Base-by-base conservation (phyloP, 805 yeast species). In the Barnettozyma sucrosica region DNA sequence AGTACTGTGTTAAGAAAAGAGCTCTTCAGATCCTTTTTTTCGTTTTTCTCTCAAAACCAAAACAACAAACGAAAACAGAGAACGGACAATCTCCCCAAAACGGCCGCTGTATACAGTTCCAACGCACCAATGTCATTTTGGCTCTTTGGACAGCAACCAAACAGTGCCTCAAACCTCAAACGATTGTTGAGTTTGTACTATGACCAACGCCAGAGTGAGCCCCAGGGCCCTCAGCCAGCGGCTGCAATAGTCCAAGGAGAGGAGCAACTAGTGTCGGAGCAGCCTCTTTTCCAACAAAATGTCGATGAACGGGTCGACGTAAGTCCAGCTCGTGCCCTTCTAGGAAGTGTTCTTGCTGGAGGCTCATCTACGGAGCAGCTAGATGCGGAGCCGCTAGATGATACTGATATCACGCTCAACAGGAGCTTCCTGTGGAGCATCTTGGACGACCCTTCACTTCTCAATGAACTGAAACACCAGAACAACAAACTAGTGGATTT, bases 401-500 rank as follows among this genome's bases (percentile, higher is more conserved):
- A 20, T 5, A 37, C 32, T 9, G 55, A 54, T 20, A 19, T 55
- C 21, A 45, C 37, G 7, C 46, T 59, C 11, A 56, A 59, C 42
- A 44, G 47, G 45, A 56, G 58, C 18, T 74, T 69, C 50, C 68
- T 72, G 13, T 66, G 67, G 51, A 52, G 57, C 39, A 52, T 69
- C 2, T 48, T 72, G 30, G 67, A 66, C 41, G 74, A 71, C 51
- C 58, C 67, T 1, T 66, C 65, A 43, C 54, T 72, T n/a, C 53
- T 71, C 41, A 66, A 53, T 45, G 68, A 66, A 45, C 53, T 73
- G 41, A 59, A 66, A 32, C 61, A 62, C 20, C 70, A 69, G 54
- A 70, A 71, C 51, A 66, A 66, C 46, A 73, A 71, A 51, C 59
- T 75, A 45, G 52, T 80, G 14, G 85, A 80, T 56, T 68, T 80